Base-by-base conservation (phyloP, 306 rosid genomes). In the Cajanus cajan region DNA sequence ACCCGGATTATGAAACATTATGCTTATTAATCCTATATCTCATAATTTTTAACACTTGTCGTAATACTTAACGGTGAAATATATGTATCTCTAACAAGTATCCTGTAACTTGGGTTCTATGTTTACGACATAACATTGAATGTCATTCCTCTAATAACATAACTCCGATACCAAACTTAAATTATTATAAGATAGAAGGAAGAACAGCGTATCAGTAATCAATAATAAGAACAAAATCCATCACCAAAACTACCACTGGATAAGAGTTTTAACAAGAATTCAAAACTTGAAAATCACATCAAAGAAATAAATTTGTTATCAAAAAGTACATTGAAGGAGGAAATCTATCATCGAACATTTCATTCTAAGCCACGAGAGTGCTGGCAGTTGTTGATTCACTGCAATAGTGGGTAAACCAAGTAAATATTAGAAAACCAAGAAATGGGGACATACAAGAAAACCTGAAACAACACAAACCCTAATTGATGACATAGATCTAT, bases 351-450 rank as follows among this genome's bases (percentile, higher is more conserved):
- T 73, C 75, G 12, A 84, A 8, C 75, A 40, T 73, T 70, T 22
- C 18, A 48, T 71, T 64, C 71, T 87, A 92, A 43, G 97, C 94
- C 80, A 92, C 97, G 68, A 92, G 92, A 39, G 97, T 92, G 88
- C 93, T 90, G 78, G 97, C 94, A 34, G 92, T 89, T 37, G 83
- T 73, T 58, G 80, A 68, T 83, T 78, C 87, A 50, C 83, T 79
- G 94, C 91, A 74, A 86, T 79, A 55, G 89, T 73, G 11, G 86
- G 86, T 31, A 71, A 74, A 47, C 7, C 39, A 51, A 74, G 15
- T 22, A 52, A 8, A 10, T 52, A 71, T 85, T 33, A 82, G 78
- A 39, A 25, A 21, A 39, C 19, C 11, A 19, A 24, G 31, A 36
- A 40, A 43, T 5, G 4, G 0, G 3, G 13, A 5, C 9, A 58